Percentiles rank a stretch among this genome's conserved stretches.
These are phyloP conservation scores for Beauveria rudraprayagi DNA, from an alignment of 2,329 filamentous ascomycete genomes.

Conservation along the genomic window DNA sequence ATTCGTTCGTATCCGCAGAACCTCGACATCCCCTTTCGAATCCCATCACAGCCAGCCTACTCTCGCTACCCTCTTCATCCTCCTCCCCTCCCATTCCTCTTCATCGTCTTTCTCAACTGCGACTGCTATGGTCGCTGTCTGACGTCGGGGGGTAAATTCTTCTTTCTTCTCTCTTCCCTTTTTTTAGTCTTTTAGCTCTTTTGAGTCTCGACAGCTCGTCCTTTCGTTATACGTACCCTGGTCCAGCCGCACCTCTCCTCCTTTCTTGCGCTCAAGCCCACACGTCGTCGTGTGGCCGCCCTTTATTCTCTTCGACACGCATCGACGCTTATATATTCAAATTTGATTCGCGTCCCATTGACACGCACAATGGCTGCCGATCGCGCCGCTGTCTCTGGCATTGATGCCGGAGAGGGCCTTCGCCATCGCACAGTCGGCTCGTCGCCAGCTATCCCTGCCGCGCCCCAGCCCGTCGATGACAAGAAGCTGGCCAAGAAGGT, in stretches of 20 bases:
- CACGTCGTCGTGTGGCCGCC: neutral
- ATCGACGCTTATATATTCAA: neutral
- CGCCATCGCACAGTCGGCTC: constrained; percentile 43
- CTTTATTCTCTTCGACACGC: constrained; percentile 1
- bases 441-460: constrained; percentile 27
- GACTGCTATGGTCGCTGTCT: constrained; percentile 14
- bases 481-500: constrained; percentile 52
- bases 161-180: constrained; percentile 16
- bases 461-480: constrained; percentile 42
- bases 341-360: neutral
- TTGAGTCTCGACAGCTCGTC: constrained; percentile 30
- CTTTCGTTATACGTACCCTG: constrained; percentile 22
- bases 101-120: constrained; percentile 8
- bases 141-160: constrained; percentile 10
- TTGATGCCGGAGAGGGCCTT: constrained; percentile 48
- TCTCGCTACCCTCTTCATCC: neutral
- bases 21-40: constrained; percentile 8
- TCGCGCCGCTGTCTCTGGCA: constrained; percentile 51
- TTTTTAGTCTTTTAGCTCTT: constrained; percentile 11
- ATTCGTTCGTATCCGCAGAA: constrained; percentile 1
- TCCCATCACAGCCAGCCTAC: neutral
- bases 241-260: constrained; percentile 14
- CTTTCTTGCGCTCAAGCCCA: constrained; percentile 4
- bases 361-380: constrained; percentile 41
- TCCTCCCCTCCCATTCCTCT: neutral